These are phyloP conservation scores for Vigna hirtella DNA, from an alignment of 306 rosid species.

Conservation along the genomic window DNA sequence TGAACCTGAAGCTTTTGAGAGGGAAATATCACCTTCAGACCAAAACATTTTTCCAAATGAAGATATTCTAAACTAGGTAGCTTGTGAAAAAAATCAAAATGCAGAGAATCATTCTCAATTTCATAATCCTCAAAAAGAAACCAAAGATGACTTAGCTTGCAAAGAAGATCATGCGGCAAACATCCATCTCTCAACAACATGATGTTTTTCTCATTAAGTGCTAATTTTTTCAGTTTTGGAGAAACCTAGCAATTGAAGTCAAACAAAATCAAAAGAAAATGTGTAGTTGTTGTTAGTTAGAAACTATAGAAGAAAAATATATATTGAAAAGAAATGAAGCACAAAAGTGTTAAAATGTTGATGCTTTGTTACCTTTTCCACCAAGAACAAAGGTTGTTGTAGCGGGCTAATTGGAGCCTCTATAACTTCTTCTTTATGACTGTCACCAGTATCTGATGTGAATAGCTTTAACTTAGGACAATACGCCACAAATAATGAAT, in stretches of 20 bases:
- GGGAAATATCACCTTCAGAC: conserved; percentile 5
- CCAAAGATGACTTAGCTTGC: background rate
- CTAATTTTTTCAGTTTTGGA: background rate
- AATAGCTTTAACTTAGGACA: background rate
- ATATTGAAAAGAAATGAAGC: background rate
- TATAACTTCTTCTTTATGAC: background rate
- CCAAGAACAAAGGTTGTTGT: background rate
- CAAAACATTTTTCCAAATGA: background rate
- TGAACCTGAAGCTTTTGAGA: background rate
- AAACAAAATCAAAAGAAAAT: background rate
- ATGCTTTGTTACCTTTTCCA: background rate
- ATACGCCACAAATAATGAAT: background rate
- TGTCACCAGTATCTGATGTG: background rate
- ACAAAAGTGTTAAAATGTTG: no score
- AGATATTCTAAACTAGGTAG: background rate
- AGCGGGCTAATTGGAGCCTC: no score
- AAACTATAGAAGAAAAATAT: background rate
- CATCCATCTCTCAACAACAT: background rate
- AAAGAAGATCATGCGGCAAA: background rate
- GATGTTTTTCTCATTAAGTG: background rate
- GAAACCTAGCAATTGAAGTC: background rate
- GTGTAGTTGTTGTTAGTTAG: no score
- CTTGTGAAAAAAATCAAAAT: background rate
- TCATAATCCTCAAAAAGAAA: background rate
- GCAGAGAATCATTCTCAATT: background rate